phyloP scores from a whole-genome alignment of 495 filamentous ascomycete species.

The Hyphodiscus hymeniophilus region DNA sequence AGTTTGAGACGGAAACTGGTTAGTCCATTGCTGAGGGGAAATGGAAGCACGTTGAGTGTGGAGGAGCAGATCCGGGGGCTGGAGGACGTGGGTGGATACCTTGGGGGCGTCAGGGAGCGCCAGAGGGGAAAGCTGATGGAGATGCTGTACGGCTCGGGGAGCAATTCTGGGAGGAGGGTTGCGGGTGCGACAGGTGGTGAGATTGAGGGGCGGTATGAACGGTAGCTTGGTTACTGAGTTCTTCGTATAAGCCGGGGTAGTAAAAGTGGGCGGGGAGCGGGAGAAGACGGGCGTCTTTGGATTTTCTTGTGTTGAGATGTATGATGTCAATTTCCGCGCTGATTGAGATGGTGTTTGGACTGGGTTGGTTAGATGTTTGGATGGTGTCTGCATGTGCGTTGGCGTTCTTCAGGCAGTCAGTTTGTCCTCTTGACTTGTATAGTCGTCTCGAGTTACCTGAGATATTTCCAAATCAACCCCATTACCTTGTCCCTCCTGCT shows the following conservation, averaged over 20 bases:
- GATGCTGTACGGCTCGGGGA: slow-evolving; percentile 59
- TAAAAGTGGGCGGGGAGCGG: no score
- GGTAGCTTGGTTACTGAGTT: slow-evolving; percentile 2
- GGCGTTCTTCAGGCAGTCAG: no score
- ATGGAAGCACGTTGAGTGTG: slow-evolving; percentile 57
- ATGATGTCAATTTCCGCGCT: no score
- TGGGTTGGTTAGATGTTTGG: no score
- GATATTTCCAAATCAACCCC: no score
- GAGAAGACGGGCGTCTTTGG: no score
- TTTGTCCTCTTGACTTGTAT: no score
- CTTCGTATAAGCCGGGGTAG: no score
- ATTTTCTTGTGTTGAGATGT: no score
- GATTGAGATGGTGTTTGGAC: not conserved
- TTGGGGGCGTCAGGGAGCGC: slow-evolving; percentile 60
- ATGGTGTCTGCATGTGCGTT: no score
- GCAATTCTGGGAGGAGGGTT: slow-evolving; percentile 17
- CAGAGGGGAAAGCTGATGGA: slow-evolving; percentile 83
- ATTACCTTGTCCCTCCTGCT: no score
- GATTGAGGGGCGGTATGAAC: slow-evolving; percentile 14
- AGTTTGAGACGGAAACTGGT: slow-evolving; percentile 67
- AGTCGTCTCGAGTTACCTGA: no score
- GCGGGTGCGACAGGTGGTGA: not conserved
- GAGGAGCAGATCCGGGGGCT: slow-evolving; percentile 79
- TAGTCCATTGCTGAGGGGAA: slow-evolving; percentile 66
- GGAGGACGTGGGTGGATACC: slow-evolving; percentile 66